Evolutionary conservation across 2,329 filamentous ascomycete genomes (phyloP).

Genomic region (Didymella lethalis): DNA sequence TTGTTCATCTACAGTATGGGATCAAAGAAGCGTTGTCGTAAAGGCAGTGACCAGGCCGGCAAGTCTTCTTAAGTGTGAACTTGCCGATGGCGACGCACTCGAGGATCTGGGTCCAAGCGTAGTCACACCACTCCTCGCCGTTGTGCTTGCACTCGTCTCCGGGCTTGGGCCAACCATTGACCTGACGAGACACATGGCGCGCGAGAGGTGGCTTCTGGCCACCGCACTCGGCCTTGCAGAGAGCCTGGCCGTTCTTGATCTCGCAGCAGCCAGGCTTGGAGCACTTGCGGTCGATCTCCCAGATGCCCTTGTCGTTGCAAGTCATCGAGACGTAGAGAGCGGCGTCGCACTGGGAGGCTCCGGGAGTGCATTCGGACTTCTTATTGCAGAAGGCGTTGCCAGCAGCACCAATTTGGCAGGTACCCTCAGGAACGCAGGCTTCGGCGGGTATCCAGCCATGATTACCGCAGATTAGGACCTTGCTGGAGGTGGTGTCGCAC

Average conservation of each 20-base stretch:
- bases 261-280: conserved; percentile 18
- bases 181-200: not conserved
- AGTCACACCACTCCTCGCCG: not conserved
- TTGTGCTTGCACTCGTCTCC: not conserved
- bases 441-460: conserved; percentile 4
- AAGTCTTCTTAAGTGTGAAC: not conserved
- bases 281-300: conserved; percentile 20
- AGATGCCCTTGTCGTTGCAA: conserved; percentile 14
- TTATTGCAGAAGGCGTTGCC: conserved; percentile 12
- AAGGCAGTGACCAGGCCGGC: not conserved
- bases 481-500: not conserved
- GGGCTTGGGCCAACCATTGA: not conserved
- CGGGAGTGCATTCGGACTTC: conserved; percentile 1
- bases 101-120: not conserved
- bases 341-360: conserved; percentile 9
- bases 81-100: not conserved
- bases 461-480: conserved; percentile 7
- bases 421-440: not conserved
- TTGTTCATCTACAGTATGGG: not conserved
- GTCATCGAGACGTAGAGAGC: conserved; percentile 5
- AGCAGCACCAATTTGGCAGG: conserved; percentile 4
- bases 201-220: conserved; percentile 1
- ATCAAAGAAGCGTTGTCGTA: not conserved
- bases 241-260: conserved; percentile 9
- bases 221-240: conserved; percentile 16